Conservation (phyloP, 176 grass and related monocot genomes). For the Oryza rufipogon region DNA sequence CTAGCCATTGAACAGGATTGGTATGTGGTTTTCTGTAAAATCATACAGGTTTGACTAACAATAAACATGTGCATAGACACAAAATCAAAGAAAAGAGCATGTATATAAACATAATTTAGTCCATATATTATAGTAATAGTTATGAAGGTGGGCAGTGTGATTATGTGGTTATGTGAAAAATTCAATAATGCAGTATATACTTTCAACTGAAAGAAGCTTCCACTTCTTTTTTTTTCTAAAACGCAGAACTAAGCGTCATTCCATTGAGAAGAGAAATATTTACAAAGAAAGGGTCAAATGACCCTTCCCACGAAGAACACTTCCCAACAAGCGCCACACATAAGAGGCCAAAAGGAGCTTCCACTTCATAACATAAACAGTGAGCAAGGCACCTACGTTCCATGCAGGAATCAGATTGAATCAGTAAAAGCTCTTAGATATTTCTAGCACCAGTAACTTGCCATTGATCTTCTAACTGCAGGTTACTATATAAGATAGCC, state of each 20-base stretch:
- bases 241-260: too few relatives aligned
- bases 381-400: conserved; percentile 20
- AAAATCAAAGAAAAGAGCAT: conserved; percentile 10
- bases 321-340: too few relatives aligned
- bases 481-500: neutral
- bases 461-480: conserved; percentile 5
- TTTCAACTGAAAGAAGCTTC: conserved; percentile 27
- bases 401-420: conserved; percentile 8
- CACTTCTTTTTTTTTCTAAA: too few relatives aligned
- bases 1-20: neutral
- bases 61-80: conserved; percentile 4
- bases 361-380: conserved; percentile 17
- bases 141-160: neutral
- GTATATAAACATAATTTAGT: neutral
- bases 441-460: conserved; percentile 13
- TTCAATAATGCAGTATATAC: neutral
- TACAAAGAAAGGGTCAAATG: too few relatives aligned
- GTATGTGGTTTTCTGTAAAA: conserved; percentile 5
- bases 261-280: too few relatives aligned
- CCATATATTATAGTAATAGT: too few relatives aligned
- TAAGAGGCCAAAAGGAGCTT: too few relatives aligned
- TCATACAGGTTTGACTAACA: conserved; percentile 8
- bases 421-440: conserved; percentile 14
- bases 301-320: too few relatives aligned
- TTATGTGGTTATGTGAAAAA: neutral